Percentiles rank a stretch among this genome's conserved stretches.
Evolutionary conservation across 768 basidiomycete species (phyloP).

Genomic region (Dictyophora rubrovolvata): DNA sequence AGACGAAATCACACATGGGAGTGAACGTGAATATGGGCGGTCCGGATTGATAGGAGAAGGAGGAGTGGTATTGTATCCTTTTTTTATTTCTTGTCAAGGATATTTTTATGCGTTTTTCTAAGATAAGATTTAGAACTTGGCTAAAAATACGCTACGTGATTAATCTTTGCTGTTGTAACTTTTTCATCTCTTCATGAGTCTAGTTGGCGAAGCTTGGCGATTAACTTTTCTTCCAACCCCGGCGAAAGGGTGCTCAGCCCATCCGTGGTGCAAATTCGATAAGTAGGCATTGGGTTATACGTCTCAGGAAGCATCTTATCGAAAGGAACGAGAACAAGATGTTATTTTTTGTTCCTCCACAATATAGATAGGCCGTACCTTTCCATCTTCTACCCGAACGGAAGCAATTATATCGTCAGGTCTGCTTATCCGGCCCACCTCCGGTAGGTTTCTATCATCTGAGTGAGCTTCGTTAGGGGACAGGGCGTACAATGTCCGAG

Average conservation of each 20-base stretch:
- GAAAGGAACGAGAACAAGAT: neutral
- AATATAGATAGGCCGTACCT: conserved; percentile 29
- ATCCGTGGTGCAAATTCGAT: conserved; percentile 68
- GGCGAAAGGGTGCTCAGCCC: conserved; percentile 61
- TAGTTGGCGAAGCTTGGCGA: conserved; percentile 20
- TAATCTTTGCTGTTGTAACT: too few species aligned
- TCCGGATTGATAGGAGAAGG: too few species aligned
- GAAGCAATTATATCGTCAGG: conserved; percentile 77
- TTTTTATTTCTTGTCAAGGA: too few species aligned
- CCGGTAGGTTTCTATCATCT: conserved; percentile 71
- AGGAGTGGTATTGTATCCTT: too few species aligned
- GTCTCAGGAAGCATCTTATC: conserved; percentile 56
- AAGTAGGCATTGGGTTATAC: conserved; percentile 77
- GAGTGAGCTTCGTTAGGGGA: neutral
- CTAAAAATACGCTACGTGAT: too few species aligned
- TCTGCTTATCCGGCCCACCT: conserved; percentile 66
- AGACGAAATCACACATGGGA: too few species aligned
- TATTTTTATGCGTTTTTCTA: too few species aligned
- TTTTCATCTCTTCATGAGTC: neutral
- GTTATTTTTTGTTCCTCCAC: neutral
- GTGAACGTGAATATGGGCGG: too few species aligned
- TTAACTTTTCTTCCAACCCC: conserved; percentile 46
- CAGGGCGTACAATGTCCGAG: neutral
- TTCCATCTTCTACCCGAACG: conserved; percentile 60
- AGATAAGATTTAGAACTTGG: too few species aligned